Base-by-base conservation (phyloP, 208 protist genomes). In the Acanthamoeba castellanii region DNA sequence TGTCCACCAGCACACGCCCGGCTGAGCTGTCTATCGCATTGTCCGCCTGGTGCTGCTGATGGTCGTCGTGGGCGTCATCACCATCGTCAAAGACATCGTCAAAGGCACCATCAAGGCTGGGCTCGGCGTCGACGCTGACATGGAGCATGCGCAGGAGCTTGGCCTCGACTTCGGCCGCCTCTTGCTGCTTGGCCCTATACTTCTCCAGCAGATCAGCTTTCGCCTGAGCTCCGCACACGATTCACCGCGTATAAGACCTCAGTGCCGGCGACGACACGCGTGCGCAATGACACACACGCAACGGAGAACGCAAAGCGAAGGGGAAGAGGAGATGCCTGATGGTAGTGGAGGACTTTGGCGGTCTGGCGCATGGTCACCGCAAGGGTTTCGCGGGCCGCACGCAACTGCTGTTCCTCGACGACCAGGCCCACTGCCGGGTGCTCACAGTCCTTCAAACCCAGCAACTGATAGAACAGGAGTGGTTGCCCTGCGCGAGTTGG, bases 301-400 rank as follows among this genome's bases (percentile, higher is more conserved):
- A 30, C 5, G 22, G 16, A 0, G 3, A 30, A 70, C 4, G 2
- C 27, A 32, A 70, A 32, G 9, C 9, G 14, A 81, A 30, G 30
- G 9, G 37, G 20, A 47, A 45, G 72, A 30, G 30, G 61, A 52
- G 14, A 14, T 82, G 42, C 72, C 72, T 82, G 72, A 50, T 82
- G 72, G 42, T 82, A 82, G 72, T 82, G 72, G 11, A 82, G 72
- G 11, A 82, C 37, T 50, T 82, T 82, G 72, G 72, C 72, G n/a
- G 72, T 82, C 34, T 82, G 72, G 7, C 72, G 72, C 32, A n/a
- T 16, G 72, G 18, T 82, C 14, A 82, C 34, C 9, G 32, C 34
- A 25, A 82, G 72, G 18, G 72, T 82, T 32, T 82, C 72, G 72
- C 72, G 72, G 3, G 72, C n/a, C 2, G 27, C 16, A 4, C 72